Percentiles rank a stretch among this genome's conserved stretches.
Conservation (phyloP, 2,329 filamentous ascomycete species). For the Fusarium tuaranense region DNA sequence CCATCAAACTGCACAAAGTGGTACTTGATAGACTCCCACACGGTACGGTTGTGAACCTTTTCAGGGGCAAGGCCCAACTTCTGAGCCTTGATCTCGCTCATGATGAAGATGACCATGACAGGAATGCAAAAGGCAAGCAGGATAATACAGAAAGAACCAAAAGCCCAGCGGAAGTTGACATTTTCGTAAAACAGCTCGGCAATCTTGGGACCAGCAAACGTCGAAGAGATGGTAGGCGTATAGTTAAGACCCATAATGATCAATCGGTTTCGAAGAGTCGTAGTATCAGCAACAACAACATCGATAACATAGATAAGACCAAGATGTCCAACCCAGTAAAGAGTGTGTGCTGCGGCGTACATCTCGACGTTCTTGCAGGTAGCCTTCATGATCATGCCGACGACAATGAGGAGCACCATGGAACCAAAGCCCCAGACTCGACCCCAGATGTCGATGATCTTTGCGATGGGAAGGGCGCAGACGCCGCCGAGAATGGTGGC, state of each 20-base stretch:
- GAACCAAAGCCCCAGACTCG: constrained; percentile 12
- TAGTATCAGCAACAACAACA: constrained; percentile 59
- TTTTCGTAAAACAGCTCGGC: constrained; percentile 53
- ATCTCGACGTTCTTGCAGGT: constrained; percentile 59
- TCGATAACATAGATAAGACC: constrained; percentile 55
- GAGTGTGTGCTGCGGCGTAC: constrained; percentile 70
- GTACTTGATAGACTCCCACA: constrained; percentile 58
- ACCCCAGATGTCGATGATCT: constrained; percentile 23
- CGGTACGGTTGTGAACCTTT: constrained; percentile 57
- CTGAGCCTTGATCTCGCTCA: constrained; percentile 51
- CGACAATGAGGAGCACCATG: constrained; percentile 3
- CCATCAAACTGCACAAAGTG: constrained; percentile 71
- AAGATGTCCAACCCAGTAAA: constrained; percentile 70
- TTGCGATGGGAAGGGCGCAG: constrained; percentile 5
- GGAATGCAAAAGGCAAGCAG: constrained; percentile 58
- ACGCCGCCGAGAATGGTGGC: constrained; percentile 10
- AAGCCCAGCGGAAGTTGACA: constrained; percentile 59
- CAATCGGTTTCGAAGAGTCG: constrained; percentile 56
- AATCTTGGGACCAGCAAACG: constrained; percentile 57
- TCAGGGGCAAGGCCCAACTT: constrained; percentile 63
- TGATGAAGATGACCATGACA: constrained; percentile 35
- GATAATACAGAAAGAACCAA: constrained; percentile 73
- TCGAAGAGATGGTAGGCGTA: constrained; percentile 58
- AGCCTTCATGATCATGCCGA: constrained; percentile 1
- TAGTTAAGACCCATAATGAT: constrained; percentile 53